These are phyloP conservation scores for Marasmius fiardii DNA, from an alignment of 1,284 basidiomycete species.

Conservation along the genomic window DNA sequence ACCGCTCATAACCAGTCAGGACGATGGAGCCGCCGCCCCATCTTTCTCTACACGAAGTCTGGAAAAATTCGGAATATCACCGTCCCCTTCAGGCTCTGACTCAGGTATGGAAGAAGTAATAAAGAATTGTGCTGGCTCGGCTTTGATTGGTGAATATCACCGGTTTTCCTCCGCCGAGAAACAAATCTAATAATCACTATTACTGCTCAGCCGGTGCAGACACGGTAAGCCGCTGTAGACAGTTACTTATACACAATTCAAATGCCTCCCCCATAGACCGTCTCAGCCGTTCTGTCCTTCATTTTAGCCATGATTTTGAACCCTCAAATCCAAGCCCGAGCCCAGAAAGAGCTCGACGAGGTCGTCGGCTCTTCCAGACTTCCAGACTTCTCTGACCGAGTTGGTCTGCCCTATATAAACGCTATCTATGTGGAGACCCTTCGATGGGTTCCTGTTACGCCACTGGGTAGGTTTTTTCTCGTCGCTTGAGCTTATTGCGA, in stretches of 20 bases:
- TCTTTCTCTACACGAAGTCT: background rate
- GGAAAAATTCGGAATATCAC: background rate
- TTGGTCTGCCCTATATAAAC: slow-evolving; percentile 27
- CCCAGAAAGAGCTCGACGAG: slow-evolving; percentile 30
- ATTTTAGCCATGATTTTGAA: slow-evolving; percentile 25
- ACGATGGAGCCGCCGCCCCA: background rate
- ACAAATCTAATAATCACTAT: too few relatives aligned
- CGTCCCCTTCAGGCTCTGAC: background rate
- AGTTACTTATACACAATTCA: background rate
- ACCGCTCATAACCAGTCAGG: background rate
- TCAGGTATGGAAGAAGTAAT: background rate
- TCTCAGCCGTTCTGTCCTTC: slow-evolving; percentile 21
- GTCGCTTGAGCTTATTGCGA: too few relatives aligned
- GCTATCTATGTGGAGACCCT: slow-evolving; percentile 20
- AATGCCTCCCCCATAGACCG: slow-evolving; percentile 13
- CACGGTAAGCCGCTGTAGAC: slow-evolving; percentile 12
- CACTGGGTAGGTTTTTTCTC: too few relatives aligned
- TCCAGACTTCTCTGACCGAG: slow-evolving; percentile 31
- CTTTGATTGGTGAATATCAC: background rate
- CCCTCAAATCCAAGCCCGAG: slow-evolving; percentile 22
- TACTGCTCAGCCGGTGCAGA: slow-evolving; percentile 14
- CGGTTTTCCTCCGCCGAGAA: background rate
- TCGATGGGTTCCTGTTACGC: slow-evolving; percentile 4
- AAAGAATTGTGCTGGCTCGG: background rate
- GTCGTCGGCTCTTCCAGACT: slow-evolving; percentile 29